phyloP scores from a whole-genome alignment of 176 grass and related monocot genomes.

The Alopecurus myosuroides region DNA sequence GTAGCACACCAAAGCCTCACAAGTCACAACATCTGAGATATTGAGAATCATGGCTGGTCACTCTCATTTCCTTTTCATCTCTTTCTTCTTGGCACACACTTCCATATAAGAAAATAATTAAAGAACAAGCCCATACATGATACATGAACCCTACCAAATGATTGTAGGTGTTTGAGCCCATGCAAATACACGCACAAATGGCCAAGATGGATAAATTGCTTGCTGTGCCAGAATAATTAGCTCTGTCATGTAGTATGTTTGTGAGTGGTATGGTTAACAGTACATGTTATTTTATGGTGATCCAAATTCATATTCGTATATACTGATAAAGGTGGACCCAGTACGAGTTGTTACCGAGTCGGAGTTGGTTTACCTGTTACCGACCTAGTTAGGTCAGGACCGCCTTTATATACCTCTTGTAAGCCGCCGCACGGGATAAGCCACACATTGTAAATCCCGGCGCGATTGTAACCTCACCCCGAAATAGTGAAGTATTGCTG shows the following conservation, averaged over 20 bases:
- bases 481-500: too few species aligned
- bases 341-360: too few species aligned
- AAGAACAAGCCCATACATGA: conserved; percentile 3
- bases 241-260: neutral
- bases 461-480: too few species aligned
- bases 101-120: conserved; percentile 24
- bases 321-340: too few species aligned
- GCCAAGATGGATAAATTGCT: conserved; percentile 3
- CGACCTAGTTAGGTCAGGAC: too few species aligned
- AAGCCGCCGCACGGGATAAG: too few species aligned
- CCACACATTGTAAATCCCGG: too few species aligned
- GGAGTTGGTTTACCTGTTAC: too few species aligned
- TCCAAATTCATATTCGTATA: too few species aligned
- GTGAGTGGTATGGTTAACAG: neutral
- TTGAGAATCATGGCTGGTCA: conserved; percentile 13
- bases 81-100: conserved; percentile 27
- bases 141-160: conserved; percentile 24
- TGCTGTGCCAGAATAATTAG: neutral
- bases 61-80: conserved; percentile 11
- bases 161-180: conserved; percentile 22
- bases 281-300: neutral
- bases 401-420: too few species aligned
- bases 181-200: conserved; percentile 27
- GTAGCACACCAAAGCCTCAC: neutral
- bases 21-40: conserved; percentile 5